Conservation (phyloP, 2,329 filamentous ascomycete species). For the Cytospora mali region DNA sequence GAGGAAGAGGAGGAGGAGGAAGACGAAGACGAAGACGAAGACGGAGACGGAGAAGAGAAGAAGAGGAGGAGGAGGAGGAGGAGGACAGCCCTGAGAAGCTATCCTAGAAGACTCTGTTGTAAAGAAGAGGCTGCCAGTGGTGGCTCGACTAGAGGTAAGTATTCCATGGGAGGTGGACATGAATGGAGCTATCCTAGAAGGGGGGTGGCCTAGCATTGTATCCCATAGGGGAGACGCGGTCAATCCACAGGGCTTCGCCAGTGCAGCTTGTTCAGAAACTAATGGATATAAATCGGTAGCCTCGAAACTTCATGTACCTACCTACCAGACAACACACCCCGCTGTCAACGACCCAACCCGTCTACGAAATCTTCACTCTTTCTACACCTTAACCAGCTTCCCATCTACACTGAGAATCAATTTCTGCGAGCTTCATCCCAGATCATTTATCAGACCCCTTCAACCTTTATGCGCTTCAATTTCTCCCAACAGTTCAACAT, state of each 20-base stretch:
- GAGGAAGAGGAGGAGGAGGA: neutral
- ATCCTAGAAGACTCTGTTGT: neutral
- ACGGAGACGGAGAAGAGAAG: neutral
- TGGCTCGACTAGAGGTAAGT: neutral
- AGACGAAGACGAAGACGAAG: neutral
- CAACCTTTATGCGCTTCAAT: too few species aligned
- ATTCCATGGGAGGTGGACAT: neutral
- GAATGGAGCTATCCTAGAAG: neutral
- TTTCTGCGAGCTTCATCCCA: neutral
- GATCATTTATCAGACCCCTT: neutral
- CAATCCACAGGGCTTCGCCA: neutral
- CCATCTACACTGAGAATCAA: neutral
- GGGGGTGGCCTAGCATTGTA: neutral
- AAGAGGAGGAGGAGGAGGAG: neutral
- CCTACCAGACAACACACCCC: neutral
- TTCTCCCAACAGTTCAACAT: too few species aligned
- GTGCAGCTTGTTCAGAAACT: neutral
- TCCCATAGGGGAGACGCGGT: neutral
- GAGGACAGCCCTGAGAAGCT: neutral
- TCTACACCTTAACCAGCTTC: neutral
- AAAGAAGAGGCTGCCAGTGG: neutral
- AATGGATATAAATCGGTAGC: neutral
- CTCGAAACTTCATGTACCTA: neutral
- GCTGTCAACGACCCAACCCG: neutral
- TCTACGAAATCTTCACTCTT: neutral